Evolutionary conservation across 2,329 filamentous ascomycete genomes (phyloP), one percentile per base, ranked within the genome.

Genomic region (Penicillium sp.): DNA sequence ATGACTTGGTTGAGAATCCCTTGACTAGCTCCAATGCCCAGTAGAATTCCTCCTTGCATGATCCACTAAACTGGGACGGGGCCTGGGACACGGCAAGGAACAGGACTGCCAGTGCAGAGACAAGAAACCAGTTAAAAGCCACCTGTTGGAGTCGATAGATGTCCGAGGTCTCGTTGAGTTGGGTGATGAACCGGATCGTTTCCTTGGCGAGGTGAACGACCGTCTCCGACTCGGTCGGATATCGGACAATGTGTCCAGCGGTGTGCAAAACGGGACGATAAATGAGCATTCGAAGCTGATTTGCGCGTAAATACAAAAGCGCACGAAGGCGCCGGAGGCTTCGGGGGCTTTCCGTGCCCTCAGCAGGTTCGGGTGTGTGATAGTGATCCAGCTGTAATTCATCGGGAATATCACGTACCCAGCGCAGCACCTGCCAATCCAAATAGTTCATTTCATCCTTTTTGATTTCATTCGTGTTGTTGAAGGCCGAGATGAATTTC

Each of bases 281-380:
- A 42, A 96, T 88, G 69, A 90, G 85, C 60, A 92, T 93, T 6
- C 91, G 87, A 73, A 95, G 88, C 75, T 95, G 90, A 64, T 96
- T 96, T 1, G 89, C 82, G n/a, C 92, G 84, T 5, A 96, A 78
- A 66, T 94, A 93, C 10, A 94, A 88, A 70, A 94, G 84, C 24
- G 95, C 86, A 53, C 89, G 87, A 9, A 95, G 78, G 1, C 92
- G 85, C 58, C 86, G 85, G 4, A 86, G 73, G 54, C 85, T 85
- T 59, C 89, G 87, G 0, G 81, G 55, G 7, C 43, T 53, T 18
- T 63, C 78, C 0, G 77, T 77, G 1, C 78, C 69, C 44, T 63
- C 67, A 49, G 62, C 70, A 36, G 60, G 60, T 15, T 73, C 70
- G 12, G 79, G 56, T 67, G 82, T 71, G 70, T 42, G 55, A 4